Percentiles rank a stretch among this genome's conserved stretches.
phyloP scores from a whole-genome alignment of 768 basidiomycete genomes.

The Amanita exitialis region DNA sequence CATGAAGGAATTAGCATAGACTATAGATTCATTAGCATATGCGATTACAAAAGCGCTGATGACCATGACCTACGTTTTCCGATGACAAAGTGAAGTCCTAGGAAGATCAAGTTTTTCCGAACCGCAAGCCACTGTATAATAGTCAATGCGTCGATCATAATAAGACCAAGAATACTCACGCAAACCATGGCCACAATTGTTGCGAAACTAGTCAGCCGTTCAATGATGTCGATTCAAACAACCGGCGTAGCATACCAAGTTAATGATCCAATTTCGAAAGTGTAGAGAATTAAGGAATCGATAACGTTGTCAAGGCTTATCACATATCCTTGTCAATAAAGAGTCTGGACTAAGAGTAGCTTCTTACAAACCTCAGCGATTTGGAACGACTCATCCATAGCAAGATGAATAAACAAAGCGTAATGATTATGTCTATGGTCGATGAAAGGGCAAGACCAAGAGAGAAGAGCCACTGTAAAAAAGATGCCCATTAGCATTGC shows the following conservation, averaged over 20 bases:
- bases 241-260: constrained; percentile 18
- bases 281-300: constrained; percentile 29
- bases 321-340: not conserved
- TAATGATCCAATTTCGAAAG: constrained; percentile 30
- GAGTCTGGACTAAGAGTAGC: not conserved
- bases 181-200: constrained; percentile 40
- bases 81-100: constrained; percentile 41
- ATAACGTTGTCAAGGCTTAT: constrained; percentile 26
- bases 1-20: constrained; percentile 37
- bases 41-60: not conserved
- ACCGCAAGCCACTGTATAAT: constrained; percentile 32
- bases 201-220: constrained; percentile 20
- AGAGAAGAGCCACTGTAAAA: constrained; percentile 31
- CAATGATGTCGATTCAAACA: not conserved
- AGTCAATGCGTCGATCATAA: not conserved
- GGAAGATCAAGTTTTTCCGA: constrained; percentile 32
- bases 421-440: constrained; percentile 27
- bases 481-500: not conserved
- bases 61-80: constrained; percentile 26
- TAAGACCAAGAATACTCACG: constrained; percentile 17
- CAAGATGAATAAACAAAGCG: constrained; percentile 22
- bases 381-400: constrained; percentile 20
- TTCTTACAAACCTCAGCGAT: constrained; percentile 17
- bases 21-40: constrained; percentile 14
- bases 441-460: constrained; percentile 33